Evolutionary conservation across 129 eudicot species (phyloP).

Genomic region (Cynara cardunculus): DNA sequence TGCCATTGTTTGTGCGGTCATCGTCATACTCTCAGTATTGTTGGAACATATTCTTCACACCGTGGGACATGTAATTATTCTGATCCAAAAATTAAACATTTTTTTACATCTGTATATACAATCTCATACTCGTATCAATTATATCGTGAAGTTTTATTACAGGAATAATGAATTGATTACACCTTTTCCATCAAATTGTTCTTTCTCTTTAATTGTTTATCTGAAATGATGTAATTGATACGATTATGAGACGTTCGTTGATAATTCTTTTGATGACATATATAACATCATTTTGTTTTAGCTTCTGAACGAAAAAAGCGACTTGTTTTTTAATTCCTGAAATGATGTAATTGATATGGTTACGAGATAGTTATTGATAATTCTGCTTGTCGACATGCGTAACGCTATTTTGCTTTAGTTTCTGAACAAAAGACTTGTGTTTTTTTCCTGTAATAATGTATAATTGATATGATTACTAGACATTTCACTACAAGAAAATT

Average conservation of each 20-base stretch:
- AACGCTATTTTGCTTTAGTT: neutral
- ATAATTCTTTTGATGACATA: neutral
- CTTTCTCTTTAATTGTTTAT: neutral
- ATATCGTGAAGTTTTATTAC: neutral
- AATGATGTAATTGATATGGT: neutral
- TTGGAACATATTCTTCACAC: slow-evolving; percentile 68
- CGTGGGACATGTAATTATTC: slow-evolving; percentile 47
- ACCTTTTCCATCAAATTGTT: neutral
- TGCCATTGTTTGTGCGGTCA: slow-evolving; percentile 59
- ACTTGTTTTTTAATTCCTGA: neutral
- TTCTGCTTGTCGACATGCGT: neutral
- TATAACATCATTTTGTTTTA: neutral
- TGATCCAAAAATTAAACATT: neutral
- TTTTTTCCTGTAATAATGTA: too few relatives aligned
- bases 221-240: neutral
- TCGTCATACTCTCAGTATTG: slow-evolving; percentile 54
- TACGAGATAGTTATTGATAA: neutral
- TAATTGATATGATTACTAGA: too few relatives aligned
- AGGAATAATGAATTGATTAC: neutral
- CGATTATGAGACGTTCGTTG: neutral
- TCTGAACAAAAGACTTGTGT: too few relatives aligned
- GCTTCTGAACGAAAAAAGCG: slow-evolving; percentile 25
- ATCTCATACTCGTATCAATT: neutral
- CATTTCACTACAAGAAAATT: too few relatives aligned
- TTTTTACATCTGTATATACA: neutral